Evolutionary conservation across 768 basidiomycete genomes (phyloP).

Genomic region (Pulveroboletus frians): DNA sequence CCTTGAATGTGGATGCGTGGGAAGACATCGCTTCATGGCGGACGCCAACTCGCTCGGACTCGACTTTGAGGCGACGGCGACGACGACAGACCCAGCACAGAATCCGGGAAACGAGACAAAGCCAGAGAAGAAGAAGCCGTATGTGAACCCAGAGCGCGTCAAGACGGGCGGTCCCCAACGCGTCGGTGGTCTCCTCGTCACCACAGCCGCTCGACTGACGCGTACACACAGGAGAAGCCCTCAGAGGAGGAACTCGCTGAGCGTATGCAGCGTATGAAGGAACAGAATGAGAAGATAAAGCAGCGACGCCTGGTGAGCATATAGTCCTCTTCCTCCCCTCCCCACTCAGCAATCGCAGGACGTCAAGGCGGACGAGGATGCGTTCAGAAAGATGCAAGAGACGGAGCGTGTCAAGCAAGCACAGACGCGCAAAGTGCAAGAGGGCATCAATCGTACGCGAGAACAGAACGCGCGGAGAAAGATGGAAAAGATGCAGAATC

Average conservation of each 20-base stretch:
- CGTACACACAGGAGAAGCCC: slow-evolving; percentile 54
- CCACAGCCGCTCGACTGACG: slow-evolving; percentile 10
- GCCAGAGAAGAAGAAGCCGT: slow-evolving; percentile 62
- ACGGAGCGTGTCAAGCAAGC: slow-evolving; percentile 54
- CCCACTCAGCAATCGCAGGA: slow-evolving; percentile 42
- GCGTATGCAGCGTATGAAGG: slow-evolving; percentile 63
- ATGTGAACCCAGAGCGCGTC: slow-evolving; percentile 79
- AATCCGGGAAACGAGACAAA: slow-evolving; percentile 14
- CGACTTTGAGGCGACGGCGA: slow-evolving; percentile 43
- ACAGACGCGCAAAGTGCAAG: slow-evolving; percentile 61
- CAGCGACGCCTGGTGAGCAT: slow-evolving; percentile 54
- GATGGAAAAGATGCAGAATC: slow-evolving; percentile 69
- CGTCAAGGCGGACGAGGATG: slow-evolving; percentile 76
- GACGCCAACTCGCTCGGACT: slow-evolving; percentile 66
- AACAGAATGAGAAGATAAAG: slow-evolving; percentile 75
- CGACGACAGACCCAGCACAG: slow-evolving; percentile 3
- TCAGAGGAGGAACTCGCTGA: slow-evolving; percentile 63
- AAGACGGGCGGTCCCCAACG: slow-evolving; percentile 74
- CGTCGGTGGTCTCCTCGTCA: slow-evolving; percentile 33
- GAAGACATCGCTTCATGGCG: slow-evolving; percentile 32
- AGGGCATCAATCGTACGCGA: slow-evolving; percentile 61
- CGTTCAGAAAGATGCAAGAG: slow-evolving; percentile 67
- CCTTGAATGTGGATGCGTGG: no score
- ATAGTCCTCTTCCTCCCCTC: background rate
- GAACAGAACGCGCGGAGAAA: slow-evolving; percentile 78